Percentiles rank a stretch among this genome's conserved stretches.
Evolutionary conservation across 169 alveolate species (phyloP).

Genomic region (Plasmodium coatneyi): DNA sequence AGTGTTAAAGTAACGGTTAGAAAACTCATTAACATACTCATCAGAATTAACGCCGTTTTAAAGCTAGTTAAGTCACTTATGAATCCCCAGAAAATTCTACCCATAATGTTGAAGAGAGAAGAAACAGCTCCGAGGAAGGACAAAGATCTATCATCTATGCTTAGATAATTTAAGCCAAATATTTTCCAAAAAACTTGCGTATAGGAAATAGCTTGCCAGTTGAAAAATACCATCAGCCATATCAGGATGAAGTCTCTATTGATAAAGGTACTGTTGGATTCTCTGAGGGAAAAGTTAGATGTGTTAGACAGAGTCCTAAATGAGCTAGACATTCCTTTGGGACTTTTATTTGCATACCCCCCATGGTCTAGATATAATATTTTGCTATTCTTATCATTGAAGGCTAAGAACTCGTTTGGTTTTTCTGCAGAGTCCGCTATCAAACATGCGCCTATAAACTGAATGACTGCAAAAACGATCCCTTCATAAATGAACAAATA

Average conservation of each 20-base stretch:
- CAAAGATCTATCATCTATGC: conserved; percentile 60
- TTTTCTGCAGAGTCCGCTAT: conserved; percentile 29
- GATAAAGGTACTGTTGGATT: conserved; percentile 40
- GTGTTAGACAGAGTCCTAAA: conserved; percentile 32
- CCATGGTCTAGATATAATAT: conserved; percentile 23
- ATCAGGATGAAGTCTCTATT: conserved; percentile 64
- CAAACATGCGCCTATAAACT: conserved; percentile 56
- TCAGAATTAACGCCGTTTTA: conserved; percentile 42
- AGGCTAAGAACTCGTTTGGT: conserved; percentile 39
- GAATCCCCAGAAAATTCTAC: conserved; percentile 58
- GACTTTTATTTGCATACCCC: conserved; percentile 16
- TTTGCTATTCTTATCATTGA: conserved; percentile 30
- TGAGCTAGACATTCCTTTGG: conserved; percentile 30
- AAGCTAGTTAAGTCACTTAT: conserved; percentile 62
- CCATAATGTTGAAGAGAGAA: conserved; percentile 43
- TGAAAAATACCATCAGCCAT: conserved; percentile 64
- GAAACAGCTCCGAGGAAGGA: conserved; percentile 57
- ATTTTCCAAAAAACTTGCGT: conserved; percentile 67
- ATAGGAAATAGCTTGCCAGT: conserved; percentile 75
- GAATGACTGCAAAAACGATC: conserved; percentile 56
- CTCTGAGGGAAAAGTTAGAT: conserved; percentile 46
- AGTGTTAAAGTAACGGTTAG: conserved; percentile 52
- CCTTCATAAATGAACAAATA: conserved; percentile 68
- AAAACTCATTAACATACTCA: conserved; percentile 60
- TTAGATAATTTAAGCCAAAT: conserved; percentile 51